A percentile compares a stretch with the other conserved stretches of the same genome.
phyloP scores from a whole-genome alignment of 1,284 basidiomycete species.

The Cerioporus squamosus region DNA sequence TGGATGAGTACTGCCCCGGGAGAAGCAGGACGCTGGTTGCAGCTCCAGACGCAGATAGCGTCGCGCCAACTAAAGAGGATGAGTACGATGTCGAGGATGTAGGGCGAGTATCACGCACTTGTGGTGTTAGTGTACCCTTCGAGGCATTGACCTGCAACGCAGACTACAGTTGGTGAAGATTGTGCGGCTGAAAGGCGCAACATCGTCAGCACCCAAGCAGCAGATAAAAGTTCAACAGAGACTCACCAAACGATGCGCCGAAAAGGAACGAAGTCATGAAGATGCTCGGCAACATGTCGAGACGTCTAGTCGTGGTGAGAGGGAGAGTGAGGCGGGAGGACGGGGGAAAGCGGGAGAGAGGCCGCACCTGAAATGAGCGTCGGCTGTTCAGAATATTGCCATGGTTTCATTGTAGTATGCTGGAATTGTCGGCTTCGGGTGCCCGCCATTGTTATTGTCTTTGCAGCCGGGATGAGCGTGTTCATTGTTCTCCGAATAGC shows the following conservation, averaged over 20 bases:
- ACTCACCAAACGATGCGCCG: slow-evolving; percentile 52
- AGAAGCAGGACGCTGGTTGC: slow-evolving; percentile 63
- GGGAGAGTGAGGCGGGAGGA: slow-evolving; percentile 32
- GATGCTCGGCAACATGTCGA: slow-evolving; percentile 50
- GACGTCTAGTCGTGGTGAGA: slow-evolving; percentile 22
- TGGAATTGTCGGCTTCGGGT: slow-evolving; percentile 19
- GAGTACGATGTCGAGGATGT: slow-evolving; percentile 6
- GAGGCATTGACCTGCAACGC: slow-evolving; percentile 83
- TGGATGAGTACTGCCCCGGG: slow-evolving; percentile 73
- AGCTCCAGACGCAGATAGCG: slow-evolving; percentile 56
- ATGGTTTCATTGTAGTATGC: slow-evolving; percentile 32
- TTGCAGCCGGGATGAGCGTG: not conserved
- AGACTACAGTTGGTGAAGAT: slow-evolving; percentile 64
- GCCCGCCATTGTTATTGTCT: slow-evolving; percentile 23
- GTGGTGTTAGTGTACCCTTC: slow-evolving; percentile 74
- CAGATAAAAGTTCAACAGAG: not conserved
- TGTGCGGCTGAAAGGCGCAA: slow-evolving; percentile 50
- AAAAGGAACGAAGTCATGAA: slow-evolving; percentile 48
- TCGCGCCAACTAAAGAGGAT: slow-evolving; percentile 60
- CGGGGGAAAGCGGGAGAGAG: slow-evolving; percentile 18
- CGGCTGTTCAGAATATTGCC: slow-evolving; percentile 25
- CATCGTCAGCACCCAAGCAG: not conserved
- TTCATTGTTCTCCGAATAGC: slow-evolving; percentile 21
- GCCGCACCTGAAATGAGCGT: slow-evolving; percentile 25
- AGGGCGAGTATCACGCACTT: slow-evolving; percentile 46